phyloP scores from a whole-genome alignment of 345 rosid genomes.

The Brassica incana region DNA sequence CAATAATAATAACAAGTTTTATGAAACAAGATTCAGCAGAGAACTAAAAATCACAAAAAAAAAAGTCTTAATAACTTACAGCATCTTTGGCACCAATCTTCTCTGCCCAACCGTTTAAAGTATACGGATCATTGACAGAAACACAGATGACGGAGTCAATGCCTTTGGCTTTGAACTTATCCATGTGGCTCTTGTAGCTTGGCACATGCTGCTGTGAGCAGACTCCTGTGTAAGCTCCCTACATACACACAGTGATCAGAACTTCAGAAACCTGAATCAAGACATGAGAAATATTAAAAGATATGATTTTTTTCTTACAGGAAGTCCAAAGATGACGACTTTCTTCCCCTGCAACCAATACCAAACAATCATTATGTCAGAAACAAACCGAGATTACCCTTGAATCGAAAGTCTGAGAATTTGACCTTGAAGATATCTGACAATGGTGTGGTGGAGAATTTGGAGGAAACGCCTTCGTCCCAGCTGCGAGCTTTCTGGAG shows the following conservation, averaged over 20 bases:
- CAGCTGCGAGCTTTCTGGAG: slow-evolving; percentile 89
- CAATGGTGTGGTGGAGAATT: slow-evolving; percentile 69
- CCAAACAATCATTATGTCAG: background rate
- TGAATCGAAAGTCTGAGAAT: background rate
- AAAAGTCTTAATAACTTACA: slow-evolving; percentile 48
- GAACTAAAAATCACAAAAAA: no score
- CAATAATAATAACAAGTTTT: no score
- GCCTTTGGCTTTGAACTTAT: slow-evolving; percentile 86
- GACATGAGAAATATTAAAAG: background rate
- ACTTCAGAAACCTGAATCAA: slow-evolving; percentile 12
- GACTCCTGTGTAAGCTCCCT: slow-evolving; percentile 93
- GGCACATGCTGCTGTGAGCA: slow-evolving; percentile 95
- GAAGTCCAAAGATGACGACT: slow-evolving; percentile 90
- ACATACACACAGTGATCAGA: slow-evolving; percentile 8
- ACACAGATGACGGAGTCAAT: slow-evolving; percentile 84
- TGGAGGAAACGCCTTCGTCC: slow-evolving; percentile 88
- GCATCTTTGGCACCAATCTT: slow-evolving; percentile 67
- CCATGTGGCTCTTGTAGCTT: slow-evolving; percentile 73
- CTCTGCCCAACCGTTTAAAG: slow-evolving; percentile 82
- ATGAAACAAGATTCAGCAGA: no score
- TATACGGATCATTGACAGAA: slow-evolving; percentile 80
- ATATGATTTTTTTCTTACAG: slow-evolving; percentile 54
- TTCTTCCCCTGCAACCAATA: slow-evolving; percentile 73
- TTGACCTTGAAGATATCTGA: slow-evolving; percentile 72
- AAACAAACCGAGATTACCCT: background rate